Base-by-base conservation (phyloP, 768 basidiomycete genomes). In the Pleurotus giganteus region DNA sequence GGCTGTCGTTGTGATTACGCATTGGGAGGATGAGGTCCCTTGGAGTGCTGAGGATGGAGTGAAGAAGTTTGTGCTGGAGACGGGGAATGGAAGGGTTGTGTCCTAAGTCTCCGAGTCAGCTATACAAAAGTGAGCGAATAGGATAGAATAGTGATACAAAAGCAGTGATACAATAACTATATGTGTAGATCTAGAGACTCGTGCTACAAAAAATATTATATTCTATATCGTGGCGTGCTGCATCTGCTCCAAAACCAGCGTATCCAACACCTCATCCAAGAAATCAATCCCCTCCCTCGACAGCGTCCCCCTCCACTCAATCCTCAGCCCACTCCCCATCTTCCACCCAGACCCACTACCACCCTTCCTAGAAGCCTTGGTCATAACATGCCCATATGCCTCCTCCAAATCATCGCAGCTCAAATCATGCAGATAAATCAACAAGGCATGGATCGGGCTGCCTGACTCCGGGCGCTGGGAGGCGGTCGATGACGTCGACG, bases 1-100 rank as follows among this genome's bases (percentile, higher is more conserved):
- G 71, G 88, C 86, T 2, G 87, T 93, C 21, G 78, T 98, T 0
- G 86, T 91, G 2, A 82, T 98, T 53, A 92, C 87, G 34, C 94
- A 96, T 71, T 93, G 91, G 85, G 89, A 91, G 59, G 88, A 89
- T 32, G 94, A 98, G 70, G 84, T 94, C 15, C 94, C 94, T 2
- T 95, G 93, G 92, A 75, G 71, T 0, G 65, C 60, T 0, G 74
- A 73, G 12, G 84, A 86, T 49, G 82, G 84, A 0, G 63, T 88
- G 41, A 74, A 63, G 60, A 61, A 60, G 36, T 71, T 74, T 47
- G 59, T 57, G 42, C 58, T 77, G 31, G 61, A 69, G 45, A 63
- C 57, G n/a, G 74, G 73, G 19, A 57, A 57, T 6, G 71, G 71
- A 12, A n/a, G 36, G 26, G 54, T 58, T 23, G 47, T 54, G n/a